Percentiles rank a stretch among this genome's conserved stretches.
phyloP scores from a whole-genome alignment of 495 filamentous ascomycete species.

The Trichoderma virens region DNA sequence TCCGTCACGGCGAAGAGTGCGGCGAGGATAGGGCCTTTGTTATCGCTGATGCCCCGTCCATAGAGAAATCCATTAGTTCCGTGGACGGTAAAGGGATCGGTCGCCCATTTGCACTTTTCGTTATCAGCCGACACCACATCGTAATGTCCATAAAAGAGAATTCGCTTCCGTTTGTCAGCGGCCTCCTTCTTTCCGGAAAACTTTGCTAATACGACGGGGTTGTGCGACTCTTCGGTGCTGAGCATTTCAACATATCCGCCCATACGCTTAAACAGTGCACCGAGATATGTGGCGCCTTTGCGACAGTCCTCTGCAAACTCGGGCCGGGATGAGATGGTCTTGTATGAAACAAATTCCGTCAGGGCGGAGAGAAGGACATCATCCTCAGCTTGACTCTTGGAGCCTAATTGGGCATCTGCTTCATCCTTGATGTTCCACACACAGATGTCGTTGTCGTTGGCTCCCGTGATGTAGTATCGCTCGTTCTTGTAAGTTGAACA shows the following conservation, averaged over 20 bases:
- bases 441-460: conserved; percentile 80
- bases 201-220: conserved; percentile 83
- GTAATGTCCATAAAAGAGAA: conserved; percentile 97
- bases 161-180: conserved; percentile 59
- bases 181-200: conserved; percentile 64
- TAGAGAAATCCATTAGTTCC: conserved; percentile 91
- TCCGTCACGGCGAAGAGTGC: conserved; percentile 90
- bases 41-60: conserved; percentile 93
- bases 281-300: conserved; percentile 83
- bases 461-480: conserved; percentile 83
- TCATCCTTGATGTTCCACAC: conserved; percentile 79
- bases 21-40: conserved; percentile 91
- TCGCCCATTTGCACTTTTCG: conserved; percentile 68
- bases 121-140: conserved; percentile 94
- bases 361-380: conserved; percentile 80
- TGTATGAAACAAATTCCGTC: conserved; percentile 77
- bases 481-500: conserved; percentile 57
- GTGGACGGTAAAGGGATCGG: conserved; percentile 76
- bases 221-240: conserved; percentile 60
- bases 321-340: conserved; percentile 77
- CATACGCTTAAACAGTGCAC: conserved; percentile 79
- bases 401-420: conserved; percentile 14
- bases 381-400: conserved; percentile 31
- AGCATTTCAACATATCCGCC: conserved; percentile 84
- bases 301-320: conserved; percentile 85